Percentiles rank a stretch among this genome's conserved stretches.
These are phyloP conservation scores for Areca catechu DNA, from an alignment of 176 grass and related monocot species.

Conservation along the genomic window DNA sequence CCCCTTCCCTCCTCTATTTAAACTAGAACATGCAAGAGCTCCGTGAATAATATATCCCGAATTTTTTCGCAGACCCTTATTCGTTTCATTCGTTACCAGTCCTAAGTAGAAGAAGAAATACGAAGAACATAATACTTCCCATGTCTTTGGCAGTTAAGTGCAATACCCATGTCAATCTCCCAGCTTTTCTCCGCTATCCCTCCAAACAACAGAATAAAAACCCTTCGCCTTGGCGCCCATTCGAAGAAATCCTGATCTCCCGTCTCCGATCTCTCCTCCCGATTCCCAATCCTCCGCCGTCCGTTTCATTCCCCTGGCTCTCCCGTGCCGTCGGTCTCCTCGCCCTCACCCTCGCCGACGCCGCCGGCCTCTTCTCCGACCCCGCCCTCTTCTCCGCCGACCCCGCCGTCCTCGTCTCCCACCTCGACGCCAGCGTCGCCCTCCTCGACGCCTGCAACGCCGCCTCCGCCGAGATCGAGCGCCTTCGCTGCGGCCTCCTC, in stretches of 20 bases:
- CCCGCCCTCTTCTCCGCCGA: not conserved
- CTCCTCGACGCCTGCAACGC: conserved; percentile 37
- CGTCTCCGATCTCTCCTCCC: not conserved
- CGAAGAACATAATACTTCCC: too few relatives aligned
- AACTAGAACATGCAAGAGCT: too few relatives aligned
- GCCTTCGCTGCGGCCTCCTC: conserved; percentile 1
- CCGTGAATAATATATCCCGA: too few relatives aligned
- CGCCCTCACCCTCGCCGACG: conserved; percentile 5
- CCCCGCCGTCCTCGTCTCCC: not conserved
- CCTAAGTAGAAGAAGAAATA: too few relatives aligned
- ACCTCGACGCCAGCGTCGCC: conserved; percentile 24
- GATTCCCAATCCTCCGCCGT: not conserved
- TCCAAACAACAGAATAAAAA: too few relatives aligned
- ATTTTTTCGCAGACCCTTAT: too few relatives aligned
- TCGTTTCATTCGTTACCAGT: too few relatives aligned
- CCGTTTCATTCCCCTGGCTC: not conserved
- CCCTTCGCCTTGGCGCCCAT: not conserved
- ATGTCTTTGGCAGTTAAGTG: too few relatives aligned
- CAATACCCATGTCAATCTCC: too few relatives aligned
- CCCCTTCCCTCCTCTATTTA: too few relatives aligned
- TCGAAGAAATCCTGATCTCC: not conserved
- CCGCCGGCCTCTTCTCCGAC: not conserved
- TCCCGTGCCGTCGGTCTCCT: conserved; percentile 12
- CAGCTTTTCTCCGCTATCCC: too few relatives aligned
- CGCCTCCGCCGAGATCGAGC: conserved; percentile 19